These are phyloP conservation scores for Phytopythium sindhum DNA, from an alignment of 352 stramenopile species.

Conservation along the genomic window DNA sequence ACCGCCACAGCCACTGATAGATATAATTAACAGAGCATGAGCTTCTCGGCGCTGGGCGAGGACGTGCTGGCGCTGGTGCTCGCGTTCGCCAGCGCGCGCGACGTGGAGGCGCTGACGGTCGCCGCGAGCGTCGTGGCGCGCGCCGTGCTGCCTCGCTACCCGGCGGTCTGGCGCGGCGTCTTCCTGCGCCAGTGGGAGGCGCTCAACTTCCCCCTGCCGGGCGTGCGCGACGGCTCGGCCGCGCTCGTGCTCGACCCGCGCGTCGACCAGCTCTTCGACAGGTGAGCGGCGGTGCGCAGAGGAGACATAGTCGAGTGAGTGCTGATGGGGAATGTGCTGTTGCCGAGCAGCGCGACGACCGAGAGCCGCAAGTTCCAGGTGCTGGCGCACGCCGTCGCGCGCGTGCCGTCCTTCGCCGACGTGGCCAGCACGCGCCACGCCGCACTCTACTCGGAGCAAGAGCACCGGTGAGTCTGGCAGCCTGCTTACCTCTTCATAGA, in stretches of 20 bases:
- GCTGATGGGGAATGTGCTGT: background rate
- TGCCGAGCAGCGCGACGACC: conserved; percentile 27
- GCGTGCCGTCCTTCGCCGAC: conserved; percentile 66
- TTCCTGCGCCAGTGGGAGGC: conserved; percentile 58
- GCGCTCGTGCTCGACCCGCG: conserved; percentile 36
- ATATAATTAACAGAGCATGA: background rate
- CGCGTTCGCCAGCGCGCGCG: conserved; percentile 32
- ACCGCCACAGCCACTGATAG: background rate
- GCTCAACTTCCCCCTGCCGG: conserved; percentile 56
- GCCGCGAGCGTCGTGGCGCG: conserved; percentile 34
- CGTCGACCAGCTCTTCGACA: conserved; percentile 40
- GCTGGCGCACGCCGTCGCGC: conserved; percentile 59
- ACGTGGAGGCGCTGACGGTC: conserved; percentile 55
- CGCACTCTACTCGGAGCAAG: conserved; percentile 32
- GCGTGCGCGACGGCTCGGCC: conserved; percentile 12
- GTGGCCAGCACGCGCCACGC: conserved; percentile 40
- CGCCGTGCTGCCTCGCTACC: conserved; percentile 42
- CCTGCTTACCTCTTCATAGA: background rate
- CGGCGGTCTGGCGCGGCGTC: conserved; percentile 55
- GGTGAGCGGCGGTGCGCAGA: conserved; percentile 15
- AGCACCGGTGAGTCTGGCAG: conserved; percentile 38
- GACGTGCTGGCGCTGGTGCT: conserved; percentile 51
- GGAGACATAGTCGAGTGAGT: background rate
- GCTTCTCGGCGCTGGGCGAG: conserved; percentile 32
- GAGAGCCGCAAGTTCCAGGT: conserved; percentile 75